A percentile compares a stretch with the other conserved stretches of the same genome.
Conservation (phyloP, 345 rosid species). For the Eucalyptus viminalis region DNA sequence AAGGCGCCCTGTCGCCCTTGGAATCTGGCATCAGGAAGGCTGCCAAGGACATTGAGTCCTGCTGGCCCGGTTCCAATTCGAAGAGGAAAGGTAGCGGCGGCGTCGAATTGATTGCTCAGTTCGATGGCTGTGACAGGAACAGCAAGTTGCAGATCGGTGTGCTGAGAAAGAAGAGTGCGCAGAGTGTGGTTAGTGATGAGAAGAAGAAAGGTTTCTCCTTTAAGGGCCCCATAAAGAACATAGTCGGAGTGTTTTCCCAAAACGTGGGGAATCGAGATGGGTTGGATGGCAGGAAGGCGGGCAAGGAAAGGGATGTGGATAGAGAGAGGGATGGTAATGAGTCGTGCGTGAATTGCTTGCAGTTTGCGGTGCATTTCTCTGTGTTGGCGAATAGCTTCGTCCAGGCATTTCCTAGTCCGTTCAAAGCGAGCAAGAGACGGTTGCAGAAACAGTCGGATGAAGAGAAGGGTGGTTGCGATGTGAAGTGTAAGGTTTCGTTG, state of each 20-base stretch:
- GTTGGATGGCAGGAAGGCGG: constrained; percentile 16
- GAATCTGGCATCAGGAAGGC: constrained; percentile 59
- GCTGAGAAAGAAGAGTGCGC: background rate
- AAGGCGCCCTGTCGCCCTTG: constrained; percentile 45
- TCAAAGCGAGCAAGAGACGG: constrained; percentile 37
- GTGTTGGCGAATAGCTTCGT: constrained; percentile 59
- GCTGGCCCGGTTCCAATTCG: constrained; percentile 22
- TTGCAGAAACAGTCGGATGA: constrained; percentile 26
- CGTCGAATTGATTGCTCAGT: constrained; percentile 8
- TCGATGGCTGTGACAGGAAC: constrained; percentile 18
- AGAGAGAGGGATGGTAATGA: constrained; percentile 22
- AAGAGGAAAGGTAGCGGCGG: constrained; percentile 18
- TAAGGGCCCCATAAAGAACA: constrained; percentile 40
- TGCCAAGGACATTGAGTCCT: constrained; percentile 51
- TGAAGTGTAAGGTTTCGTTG: constrained; percentile 9
- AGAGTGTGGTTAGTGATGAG: constrained; percentile 28
- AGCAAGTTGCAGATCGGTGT: background rate
- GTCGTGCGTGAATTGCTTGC: constrained; percentile 62
- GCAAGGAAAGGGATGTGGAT: background rate
- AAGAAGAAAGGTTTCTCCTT: constrained; percentile 43
- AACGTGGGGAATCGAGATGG: constrained; percentile 24
- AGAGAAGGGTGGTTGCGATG: constrained; percentile 10
- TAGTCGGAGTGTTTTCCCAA: constrained; percentile 34
- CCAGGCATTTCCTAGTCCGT: constrained; percentile 55
- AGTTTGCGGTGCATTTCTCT: constrained; percentile 67